Conservation (phyloP, 2,329 filamentous ascomycete species). For the Lizonia empirigonia region DNA sequence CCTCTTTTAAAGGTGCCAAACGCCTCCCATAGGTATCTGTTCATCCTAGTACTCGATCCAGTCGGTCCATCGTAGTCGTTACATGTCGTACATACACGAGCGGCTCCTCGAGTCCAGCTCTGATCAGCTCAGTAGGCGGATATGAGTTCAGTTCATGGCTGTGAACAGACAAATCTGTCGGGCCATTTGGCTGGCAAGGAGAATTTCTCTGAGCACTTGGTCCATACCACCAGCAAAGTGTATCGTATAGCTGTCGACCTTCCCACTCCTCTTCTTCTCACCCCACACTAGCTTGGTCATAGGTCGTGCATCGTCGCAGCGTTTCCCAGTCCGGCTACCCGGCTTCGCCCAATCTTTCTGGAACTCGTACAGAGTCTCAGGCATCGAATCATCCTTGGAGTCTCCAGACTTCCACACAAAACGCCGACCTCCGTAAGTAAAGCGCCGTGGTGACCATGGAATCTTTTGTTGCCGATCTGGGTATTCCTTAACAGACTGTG, state of each 20-base stretch:
- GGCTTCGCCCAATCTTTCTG: slow-evolving; percentile 44
- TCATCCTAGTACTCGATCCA: not conserved
- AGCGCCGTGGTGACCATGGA: slow-evolving; percentile 47
- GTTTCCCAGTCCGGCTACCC: slow-evolving; percentile 44
- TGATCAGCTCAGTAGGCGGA: not conserved
- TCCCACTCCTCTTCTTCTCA: slow-evolving; percentile 45
- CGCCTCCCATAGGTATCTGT: not conserved
- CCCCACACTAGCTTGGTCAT: slow-evolving; percentile 43
- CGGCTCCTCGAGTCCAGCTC: slow-evolving; percentile 2
- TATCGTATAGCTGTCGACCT: slow-evolving; percentile 47
- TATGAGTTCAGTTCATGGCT: slow-evolving; percentile 35
- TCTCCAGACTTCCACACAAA: slow-evolving; percentile 53
- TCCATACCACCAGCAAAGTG: slow-evolving; percentile 47
- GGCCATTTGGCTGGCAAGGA: slow-evolving; percentile 48
- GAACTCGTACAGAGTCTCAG: slow-evolving; percentile 46
- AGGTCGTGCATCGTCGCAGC: slow-evolving; percentile 40
- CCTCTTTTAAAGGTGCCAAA: not conserved
- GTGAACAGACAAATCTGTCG: slow-evolving; percentile 46
- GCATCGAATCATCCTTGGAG: slow-evolving; percentile 55
- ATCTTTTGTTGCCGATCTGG: slow-evolving; percentile 46
- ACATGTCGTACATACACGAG: not conserved
- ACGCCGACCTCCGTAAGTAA: slow-evolving; percentile 44
- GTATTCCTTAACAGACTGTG: slow-evolving; percentile 44
- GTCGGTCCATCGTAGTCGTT: not conserved
- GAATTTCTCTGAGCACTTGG: slow-evolving; percentile 44